Base-by-base conservation (phyloP, 2,329 filamentous ascomycete genomes). In the Aspergillus pseudonomiae region DNA sequence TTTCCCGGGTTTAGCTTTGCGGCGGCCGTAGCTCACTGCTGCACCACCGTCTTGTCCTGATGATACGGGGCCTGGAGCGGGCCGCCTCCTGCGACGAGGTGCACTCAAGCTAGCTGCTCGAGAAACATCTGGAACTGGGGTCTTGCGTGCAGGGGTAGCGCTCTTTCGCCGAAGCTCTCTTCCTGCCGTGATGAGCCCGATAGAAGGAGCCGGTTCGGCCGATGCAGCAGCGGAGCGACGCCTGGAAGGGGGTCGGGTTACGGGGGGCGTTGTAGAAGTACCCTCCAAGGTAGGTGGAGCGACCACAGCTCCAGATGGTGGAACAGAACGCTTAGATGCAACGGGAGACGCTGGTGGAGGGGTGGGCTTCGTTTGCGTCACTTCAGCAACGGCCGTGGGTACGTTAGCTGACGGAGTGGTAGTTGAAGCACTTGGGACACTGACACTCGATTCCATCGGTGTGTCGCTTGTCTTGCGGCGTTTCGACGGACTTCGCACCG, bases 11-110 rank as follows among this genome's bases (percentile, higher is more conserved):
- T 85, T 85, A 36, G 80, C 82, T 64, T 86, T 86, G 43, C 87
- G 83, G 68, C 83, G 84, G 39, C 86, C 86, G 57, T 88, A 84
- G 60, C 85, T 88, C 43, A 89, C 85, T 52, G 87, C 87, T 48
- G 86, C 85, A 56, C 86, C 86, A 28, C 86, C 86, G 64, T 86
- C 83, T 64, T 86, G 84, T 57, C 83, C 83, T 26, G 82, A 81
- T 7, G 84, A 85, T 45, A 89, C 82, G 2, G 85, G 82, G 16
- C 87, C 87, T 16, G 87, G 88, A 5, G 85, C 86, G 6, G 86
- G 86, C 6, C 85, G 82, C 71, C 85, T 88, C 64, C 82, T 83
- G 26, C 86, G 84, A 28, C 84, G 80, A 9, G 75, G 74, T 16
- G 67, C 74, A 53, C 71, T 68, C 21, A 69, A 70, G 39, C 74